Base-by-base conservation (phyloP, 2,329 filamentous ascomycete species). In the Cytospora chrysosperma region DNA sequence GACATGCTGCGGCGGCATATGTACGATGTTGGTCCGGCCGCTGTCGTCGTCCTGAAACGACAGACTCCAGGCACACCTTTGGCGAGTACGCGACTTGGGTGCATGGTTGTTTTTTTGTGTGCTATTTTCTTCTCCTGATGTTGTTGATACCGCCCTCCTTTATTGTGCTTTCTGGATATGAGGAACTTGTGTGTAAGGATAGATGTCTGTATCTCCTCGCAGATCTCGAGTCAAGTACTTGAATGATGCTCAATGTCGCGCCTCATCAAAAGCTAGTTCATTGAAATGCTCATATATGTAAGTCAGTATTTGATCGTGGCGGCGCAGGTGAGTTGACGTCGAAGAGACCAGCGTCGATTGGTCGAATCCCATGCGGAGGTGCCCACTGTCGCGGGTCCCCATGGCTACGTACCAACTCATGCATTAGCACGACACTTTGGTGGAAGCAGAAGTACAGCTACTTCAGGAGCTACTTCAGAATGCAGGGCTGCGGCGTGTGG, bases 1-100 rank as follows among this genome's bases (percentile, higher is more conserved):
- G 62, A 57, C 37, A 61, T 57, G 47, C 58, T 57, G 19, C 62
- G 62, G 47, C 32, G 37, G 28, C 58, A 61, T 32, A 43, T 54
- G 34, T 32, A 64, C 27, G 37, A 13, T n/a, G 32, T 34, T 52
- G 53, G 32, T 28, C 17, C 13, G 21, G 27, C 24, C 7, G n/a
- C 19, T 19, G 43, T 19, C 10, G 40, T 43, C 17, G 13, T 47
- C 43, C 24, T 47, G 43, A 19, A 17, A 27, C 34, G 58, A 26
- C 34, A 50, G 54, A 43, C 49, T 47, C 30, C 28, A 27, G 47
- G 54, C 54, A 37, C 54, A 37, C 54, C 52, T 21, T 37, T 52
- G 30, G 28, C 19, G 26, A 59, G 51, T 19, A 30, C 24, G 30
- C 50, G 55, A 54, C 49, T 43, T 37, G 55, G 51, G 47, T 21